Evolutionary conservation across 1,139 yeast species (phyloP).

Genomic region (Pichia sp.): DNA sequence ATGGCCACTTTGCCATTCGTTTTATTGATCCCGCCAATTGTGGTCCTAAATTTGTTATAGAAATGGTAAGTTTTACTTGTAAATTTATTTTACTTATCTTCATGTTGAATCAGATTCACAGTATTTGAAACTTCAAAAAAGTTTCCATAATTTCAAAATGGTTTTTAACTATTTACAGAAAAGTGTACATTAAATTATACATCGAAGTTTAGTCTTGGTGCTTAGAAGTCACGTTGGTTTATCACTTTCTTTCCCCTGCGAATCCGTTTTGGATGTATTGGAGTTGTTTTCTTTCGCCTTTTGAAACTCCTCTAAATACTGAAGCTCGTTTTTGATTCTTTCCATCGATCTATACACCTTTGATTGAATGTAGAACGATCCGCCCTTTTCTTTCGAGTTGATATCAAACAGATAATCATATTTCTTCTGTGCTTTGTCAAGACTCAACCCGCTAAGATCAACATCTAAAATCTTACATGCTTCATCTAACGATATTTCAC

Average conservation of each 20-base stretch:
- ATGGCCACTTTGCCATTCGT: slow-evolving; percentile 6
- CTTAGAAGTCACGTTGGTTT: slow-evolving; percentile 5
- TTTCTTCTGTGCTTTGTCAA: slow-evolving; percentile 63
- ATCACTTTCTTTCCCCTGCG: background rate
- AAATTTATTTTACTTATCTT: too few relatives aligned
- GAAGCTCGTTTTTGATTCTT: slow-evolving; percentile 47
- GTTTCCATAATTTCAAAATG: too few relatives aligned
- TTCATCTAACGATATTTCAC: slow-evolving; percentile 82
- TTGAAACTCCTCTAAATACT: slow-evolving; percentile 33
- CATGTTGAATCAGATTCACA: too few relatives aligned
- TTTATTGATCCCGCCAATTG: slow-evolving; percentile 33
- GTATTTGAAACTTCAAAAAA: too few relatives aligned
- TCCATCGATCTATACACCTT: slow-evolving; percentile 85
- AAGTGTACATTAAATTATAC: too few relatives aligned
- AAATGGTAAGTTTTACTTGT: background rate
- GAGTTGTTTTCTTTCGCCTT: slow-evolving; percentile 18
- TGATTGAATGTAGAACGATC: slow-evolving; percentile 85
- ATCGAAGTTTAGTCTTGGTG: background rate
- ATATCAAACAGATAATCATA: slow-evolving; percentile 80
- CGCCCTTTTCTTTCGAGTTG: slow-evolving; percentile 89
- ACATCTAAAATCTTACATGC: slow-evolving; percentile 86
- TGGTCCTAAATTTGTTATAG: slow-evolving; percentile 39
- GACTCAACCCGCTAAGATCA: slow-evolving; percentile 46
- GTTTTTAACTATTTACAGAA: too few relatives aligned
- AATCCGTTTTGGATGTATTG: slow-evolving; percentile 1